These are phyloP conservation scores for Aspergillus pseudoterreus DNA, from an alignment of 2,329 filamentous ascomycete species.

Conservation along the genomic window DNA sequence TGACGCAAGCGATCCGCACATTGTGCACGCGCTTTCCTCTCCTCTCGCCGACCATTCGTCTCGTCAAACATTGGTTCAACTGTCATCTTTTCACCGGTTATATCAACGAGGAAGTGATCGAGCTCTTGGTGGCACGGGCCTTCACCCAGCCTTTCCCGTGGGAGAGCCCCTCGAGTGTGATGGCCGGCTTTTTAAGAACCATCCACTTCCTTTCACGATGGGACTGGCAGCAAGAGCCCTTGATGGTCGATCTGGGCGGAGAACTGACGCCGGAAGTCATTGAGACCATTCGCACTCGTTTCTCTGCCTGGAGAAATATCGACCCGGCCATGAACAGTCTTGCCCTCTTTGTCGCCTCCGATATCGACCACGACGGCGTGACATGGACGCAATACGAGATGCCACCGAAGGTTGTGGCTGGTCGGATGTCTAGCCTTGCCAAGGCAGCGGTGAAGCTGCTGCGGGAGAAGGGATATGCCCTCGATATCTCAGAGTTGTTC, in stretches of 20 bases:
- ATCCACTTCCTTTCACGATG: conserved; percentile 77
- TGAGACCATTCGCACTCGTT: conserved; percentile 62
- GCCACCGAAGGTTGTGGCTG: conserved; percentile 78
- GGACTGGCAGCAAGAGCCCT: conserved; percentile 84
- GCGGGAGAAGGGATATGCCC: conserved; percentile 48
- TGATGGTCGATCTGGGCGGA: conserved; percentile 70
- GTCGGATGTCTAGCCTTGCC: conserved; percentile 76
- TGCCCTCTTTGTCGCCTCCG: conserved; percentile 76
- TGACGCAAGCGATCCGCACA: conserved; percentile 76
- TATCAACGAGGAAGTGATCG: conserved; percentile 75
- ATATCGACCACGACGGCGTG: conserved; percentile 71
- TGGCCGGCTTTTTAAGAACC: conserved; percentile 76
- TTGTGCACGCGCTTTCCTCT: conserved; percentile 76
- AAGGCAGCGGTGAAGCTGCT: conserved; percentile 68
- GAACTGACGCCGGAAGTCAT: conserved; percentile 61
- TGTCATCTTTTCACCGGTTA: conserved; percentile 75
- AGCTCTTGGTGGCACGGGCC: conserved; percentile 72
- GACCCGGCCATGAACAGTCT: conserved; percentile 85
- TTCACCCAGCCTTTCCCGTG: conserved; percentile 84
- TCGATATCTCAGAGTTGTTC: conserved; percentile 65
- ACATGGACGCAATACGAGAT: conserved; percentile 69
- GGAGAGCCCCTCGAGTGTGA: conserved; percentile 69
- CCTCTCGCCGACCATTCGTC: conserved; percentile 75
- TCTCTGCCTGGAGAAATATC: conserved; percentile 80
- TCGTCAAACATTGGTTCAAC: conserved; percentile 87